Conservation (phyloP, 768 basidiomycete species). For the Macrolepiota dolichaula region DNA sequence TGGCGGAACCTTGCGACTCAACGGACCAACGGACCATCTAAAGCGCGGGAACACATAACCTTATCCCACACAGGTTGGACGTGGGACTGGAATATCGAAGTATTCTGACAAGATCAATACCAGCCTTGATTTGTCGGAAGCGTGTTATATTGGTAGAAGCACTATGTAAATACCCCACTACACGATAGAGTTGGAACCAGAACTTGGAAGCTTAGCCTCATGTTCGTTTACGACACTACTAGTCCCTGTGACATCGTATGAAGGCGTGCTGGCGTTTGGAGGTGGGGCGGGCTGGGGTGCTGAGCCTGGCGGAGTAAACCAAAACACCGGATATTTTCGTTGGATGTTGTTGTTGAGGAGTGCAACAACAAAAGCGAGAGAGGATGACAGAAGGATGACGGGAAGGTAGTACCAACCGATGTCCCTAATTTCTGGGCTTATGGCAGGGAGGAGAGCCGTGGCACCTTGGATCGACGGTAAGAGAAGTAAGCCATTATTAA, state of each 20-base stretch:
- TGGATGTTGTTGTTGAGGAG: slow-evolving; percentile 50
- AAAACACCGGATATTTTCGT: slow-evolving; percentile 46
- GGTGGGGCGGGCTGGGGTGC: slow-evolving; percentile 4
- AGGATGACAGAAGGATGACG: slow-evolving; percentile 45
- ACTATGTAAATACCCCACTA: neutral
- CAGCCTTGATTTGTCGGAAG: no score
- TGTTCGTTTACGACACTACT: neutral
- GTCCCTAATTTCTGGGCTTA: slow-evolving; percentile 36
- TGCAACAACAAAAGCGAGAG: slow-evolving; percentile 40
- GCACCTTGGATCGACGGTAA: slow-evolving; percentile 31
- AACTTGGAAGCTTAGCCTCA: neutral
- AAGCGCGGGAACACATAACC: no score
- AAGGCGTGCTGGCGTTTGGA: neutral
- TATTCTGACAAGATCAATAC: no score
- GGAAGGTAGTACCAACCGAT: slow-evolving; percentile 54
- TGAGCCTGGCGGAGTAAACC: slow-evolving; percentile 27
- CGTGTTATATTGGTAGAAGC: no score
- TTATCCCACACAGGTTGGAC: no score
- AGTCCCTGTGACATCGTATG: neutral
- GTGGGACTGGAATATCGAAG: no score
- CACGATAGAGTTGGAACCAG: neutral
- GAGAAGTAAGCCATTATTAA: neutral
- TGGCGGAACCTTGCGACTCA: no score
- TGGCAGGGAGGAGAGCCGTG: slow-evolving; percentile 48
- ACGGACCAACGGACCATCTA: no score